Percentiles rank a stretch among this genome's conserved stretches.
Evolutionary conservation across 106 monocot genomes (phyloP).

Genomic region (Triglochin maritima): DNA sequence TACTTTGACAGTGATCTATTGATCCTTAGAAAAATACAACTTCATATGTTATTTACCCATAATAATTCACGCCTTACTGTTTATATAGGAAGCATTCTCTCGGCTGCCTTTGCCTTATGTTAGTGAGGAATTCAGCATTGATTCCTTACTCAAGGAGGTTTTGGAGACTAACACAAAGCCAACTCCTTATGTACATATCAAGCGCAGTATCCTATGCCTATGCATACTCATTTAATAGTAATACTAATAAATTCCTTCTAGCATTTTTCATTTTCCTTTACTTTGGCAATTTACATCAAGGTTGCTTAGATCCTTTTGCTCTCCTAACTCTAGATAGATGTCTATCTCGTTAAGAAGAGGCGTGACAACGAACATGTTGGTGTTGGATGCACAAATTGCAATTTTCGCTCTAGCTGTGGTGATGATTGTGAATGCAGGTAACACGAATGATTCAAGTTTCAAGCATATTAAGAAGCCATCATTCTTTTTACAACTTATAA

Average conservation of each 20-base stretch:
- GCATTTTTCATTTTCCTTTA: too few relatives aligned
- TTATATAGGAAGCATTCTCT: constrained; percentile 63
- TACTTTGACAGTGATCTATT: neutral
- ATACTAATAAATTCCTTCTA: too few relatives aligned
- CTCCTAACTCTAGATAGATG: constrained; percentile 17
- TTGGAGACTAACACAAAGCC: constrained; percentile 39
- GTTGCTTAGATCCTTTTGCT: too few relatives aligned
- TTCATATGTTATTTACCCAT: too few relatives aligned
- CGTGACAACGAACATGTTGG: constrained; percentile 41
- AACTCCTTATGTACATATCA: constrained; percentile 69
- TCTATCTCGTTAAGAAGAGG: constrained; percentile 74
- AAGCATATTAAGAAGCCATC: neutral
- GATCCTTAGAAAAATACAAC: neutral
- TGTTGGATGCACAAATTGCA: constrained; percentile 67
- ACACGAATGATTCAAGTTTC: too few relatives aligned
- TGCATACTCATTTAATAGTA: too few relatives aligned
- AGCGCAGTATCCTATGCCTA: constrained; percentile 77
- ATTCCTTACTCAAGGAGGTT: constrained; percentile 41
- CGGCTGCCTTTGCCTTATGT: constrained; percentile 83
- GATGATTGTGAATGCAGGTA: constrained; percentile 96
- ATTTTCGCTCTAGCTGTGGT: constrained; percentile 41
- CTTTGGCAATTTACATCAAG: too few relatives aligned
- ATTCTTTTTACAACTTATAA: too few relatives aligned
- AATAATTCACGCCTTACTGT: neutral
- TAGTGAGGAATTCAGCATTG: constrained; percentile 60